Percentiles rank a stretch among this genome's conserved stretches.
Conservation (phyloP, 306 rosid species). For the Rubus idaeus region DNA sequence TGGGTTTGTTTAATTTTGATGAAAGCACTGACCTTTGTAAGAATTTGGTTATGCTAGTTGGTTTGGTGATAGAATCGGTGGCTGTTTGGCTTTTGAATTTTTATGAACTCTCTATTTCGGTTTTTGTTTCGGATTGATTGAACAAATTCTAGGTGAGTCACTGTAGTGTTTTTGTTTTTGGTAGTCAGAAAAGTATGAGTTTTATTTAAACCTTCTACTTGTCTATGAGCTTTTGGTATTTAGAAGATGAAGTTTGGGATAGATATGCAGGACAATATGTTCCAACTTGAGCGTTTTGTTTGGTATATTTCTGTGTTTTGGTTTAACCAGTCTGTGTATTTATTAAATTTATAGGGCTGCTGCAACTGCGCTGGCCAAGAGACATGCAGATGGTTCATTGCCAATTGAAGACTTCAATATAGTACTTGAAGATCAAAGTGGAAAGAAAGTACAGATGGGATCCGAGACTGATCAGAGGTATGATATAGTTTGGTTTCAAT, state of each 20-base stretch:
- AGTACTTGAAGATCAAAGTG: conserved; percentile 92
- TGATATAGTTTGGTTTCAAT: conserved; percentile 7
- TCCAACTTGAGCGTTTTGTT: not conserved
- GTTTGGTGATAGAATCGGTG: not conserved
- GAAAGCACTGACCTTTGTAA: conserved; percentile 4
- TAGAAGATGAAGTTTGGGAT: not conserved
- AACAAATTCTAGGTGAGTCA: not conserved
- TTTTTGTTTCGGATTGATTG: not conserved
- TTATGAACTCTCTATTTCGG: not conserved
- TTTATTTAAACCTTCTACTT: not conserved
- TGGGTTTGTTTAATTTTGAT: conserved; percentile 9
- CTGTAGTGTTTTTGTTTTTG: not conserved
- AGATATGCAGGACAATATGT: not conserved
- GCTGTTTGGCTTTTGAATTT: not conserved
- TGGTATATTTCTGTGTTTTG: conserved; percentile 7
- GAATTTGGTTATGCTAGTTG: not conserved
- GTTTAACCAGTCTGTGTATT: conserved; percentile 20
- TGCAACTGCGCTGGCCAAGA: conserved; percentile 57
- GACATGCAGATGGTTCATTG: conserved; percentile 77
- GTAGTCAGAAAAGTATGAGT: not conserved
- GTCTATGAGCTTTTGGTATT: not conserved
- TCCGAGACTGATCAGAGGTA: conserved; percentile 84
- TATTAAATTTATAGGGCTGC: conserved; percentile 56
- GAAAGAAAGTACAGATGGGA: conserved; percentile 69
- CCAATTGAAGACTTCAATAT: conserved; percentile 77